phyloP scores from a whole-genome alignment of 345 rosid species.

The Eucalyptus tenuipes region DNA sequence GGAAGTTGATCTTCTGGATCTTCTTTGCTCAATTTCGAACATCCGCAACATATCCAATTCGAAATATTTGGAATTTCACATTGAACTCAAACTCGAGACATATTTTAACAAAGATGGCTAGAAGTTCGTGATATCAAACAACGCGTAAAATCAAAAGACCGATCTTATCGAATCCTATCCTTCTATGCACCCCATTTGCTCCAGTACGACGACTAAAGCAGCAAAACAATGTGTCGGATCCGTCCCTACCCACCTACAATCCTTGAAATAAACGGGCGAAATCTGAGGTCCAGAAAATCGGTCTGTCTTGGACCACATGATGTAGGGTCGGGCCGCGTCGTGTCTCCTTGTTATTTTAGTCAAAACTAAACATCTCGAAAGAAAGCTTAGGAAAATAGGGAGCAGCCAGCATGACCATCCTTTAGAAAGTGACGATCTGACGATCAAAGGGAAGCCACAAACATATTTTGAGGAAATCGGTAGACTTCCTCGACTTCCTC shows the following conservation, averaged over 20 bases:
- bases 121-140: neutral
- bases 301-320: neutral
- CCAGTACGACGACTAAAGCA: neutral
- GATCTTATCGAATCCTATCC: neutral
- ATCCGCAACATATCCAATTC: no score
- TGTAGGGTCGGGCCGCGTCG: neutral
- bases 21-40: no score
- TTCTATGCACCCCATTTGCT: neutral
- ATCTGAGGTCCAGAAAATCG: neutral
- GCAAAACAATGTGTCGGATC: neutral
- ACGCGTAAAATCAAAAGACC: neutral
- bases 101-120: no score
- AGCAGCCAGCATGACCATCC: no score
- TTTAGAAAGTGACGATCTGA: no score
- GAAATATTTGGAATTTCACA: no score
- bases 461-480: no score
- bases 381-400: neutral
- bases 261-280: neutral
- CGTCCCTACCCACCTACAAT: neutral
- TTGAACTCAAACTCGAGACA: no score
- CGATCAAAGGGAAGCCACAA: no score
- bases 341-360: neutral
- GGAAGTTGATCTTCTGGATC: no score
- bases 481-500: no score
- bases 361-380: neutral